Evolutionary conservation across 768 basidiomycete genomes (phyloP).

Genomic region (Amanita fuliginea): DNA sequence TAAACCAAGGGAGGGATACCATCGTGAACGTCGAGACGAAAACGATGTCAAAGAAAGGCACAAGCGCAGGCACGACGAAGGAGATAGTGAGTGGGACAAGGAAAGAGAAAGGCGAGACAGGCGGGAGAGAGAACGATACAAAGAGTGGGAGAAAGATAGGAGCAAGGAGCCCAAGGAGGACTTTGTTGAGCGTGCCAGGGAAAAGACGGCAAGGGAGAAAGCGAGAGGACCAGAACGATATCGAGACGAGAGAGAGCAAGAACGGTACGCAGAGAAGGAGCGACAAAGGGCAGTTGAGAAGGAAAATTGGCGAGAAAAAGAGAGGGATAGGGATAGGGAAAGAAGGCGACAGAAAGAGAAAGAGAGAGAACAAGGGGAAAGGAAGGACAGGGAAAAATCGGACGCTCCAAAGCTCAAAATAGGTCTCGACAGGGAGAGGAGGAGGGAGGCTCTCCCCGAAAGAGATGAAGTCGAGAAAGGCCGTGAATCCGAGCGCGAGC

Average conservation of each 20-base stretch:
- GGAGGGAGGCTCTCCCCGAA: constrained; percentile 3
- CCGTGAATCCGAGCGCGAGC: constrained; percentile 7
- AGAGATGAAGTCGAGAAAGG: constrained; percentile 4
- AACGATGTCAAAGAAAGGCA: constrained; percentile 6
- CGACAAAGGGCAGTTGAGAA: constrained; percentile 9
- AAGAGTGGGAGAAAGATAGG: constrained; percentile 4
- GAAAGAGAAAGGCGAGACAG: constrained; percentile 10
- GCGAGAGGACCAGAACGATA: constrained; percentile 1
- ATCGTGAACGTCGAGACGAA: constrained; percentile 8
- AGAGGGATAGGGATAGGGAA: constrained; percentile 17
- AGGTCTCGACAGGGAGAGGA: constrained; percentile 10
- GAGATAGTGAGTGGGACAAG: constrained; percentile 11
- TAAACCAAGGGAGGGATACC: constrained; percentile 9
- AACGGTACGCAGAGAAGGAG: constrained; percentile 2
- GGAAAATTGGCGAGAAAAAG: constrained; percentile 14
- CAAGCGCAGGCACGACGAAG: constrained; percentile 5
- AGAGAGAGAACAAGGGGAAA: constrained; percentile 12
- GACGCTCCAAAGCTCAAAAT: background rate
- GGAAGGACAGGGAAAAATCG: constrained; percentile 5
- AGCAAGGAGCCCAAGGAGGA: constrained; percentile 6
- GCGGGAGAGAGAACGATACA: constrained; percentile 9
- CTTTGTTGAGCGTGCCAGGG: constrained; percentile 6
- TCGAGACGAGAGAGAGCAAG: constrained; percentile 5
- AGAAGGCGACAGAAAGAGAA: constrained; percentile 11
- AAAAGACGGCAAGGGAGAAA: constrained; percentile 2